phyloP scores from a whole-genome alignment of 2,329 filamentous ascomycete species.

The Ambrosiella xylebori region DNA sequence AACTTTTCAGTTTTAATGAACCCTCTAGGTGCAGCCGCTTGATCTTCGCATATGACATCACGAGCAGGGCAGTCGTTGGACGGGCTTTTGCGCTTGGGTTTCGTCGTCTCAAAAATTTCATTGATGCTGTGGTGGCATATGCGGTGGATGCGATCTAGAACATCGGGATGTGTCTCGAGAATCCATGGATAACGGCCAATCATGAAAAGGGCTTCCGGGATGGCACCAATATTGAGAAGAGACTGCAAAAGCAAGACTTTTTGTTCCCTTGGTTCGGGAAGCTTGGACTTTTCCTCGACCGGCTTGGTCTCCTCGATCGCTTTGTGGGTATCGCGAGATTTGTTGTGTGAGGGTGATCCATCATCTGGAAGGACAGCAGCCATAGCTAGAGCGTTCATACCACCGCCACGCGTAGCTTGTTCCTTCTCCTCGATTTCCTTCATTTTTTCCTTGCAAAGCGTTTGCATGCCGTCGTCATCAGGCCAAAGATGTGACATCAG shows the following conservation, averaged over 20 bases:
- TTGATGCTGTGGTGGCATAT: constrained; percentile 68
- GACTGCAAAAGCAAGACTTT: constrained; percentile 74
- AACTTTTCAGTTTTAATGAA: constrained; percentile 43
- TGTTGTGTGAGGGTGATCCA: constrained; percentile 33
- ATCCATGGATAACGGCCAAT: constrained; percentile 88
- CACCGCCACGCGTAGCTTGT: constrained; percentile 46
- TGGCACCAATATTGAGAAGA: constrained; percentile 73
- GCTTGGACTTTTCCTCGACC: constrained; percentile 32
- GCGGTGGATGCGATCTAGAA: constrained; percentile 66
- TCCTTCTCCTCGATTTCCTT: constrained; percentile 69
- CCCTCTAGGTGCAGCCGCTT: constrained; percentile 52
- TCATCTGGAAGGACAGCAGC: constrained; percentile 81
- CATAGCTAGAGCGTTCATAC: constrained; percentile 68
- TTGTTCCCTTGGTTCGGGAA: constrained; percentile 65
- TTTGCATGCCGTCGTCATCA: constrained; percentile 64
- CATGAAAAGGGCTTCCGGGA: constrained; percentile 85
- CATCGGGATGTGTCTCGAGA: constrained; percentile 64
- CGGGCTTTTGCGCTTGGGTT: not conserved
- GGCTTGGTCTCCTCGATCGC: constrained; percentile 9
- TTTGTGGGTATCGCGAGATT: constrained; percentile 24
- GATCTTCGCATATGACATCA: constrained; percentile 35
- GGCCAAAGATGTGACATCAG: constrained; percentile 87
- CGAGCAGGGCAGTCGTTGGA: constrained; percentile 2
- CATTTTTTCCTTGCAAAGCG: constrained; percentile 49
- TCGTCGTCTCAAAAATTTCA: constrained; percentile 39